Conservation (phyloP, 495 filamentous ascomycete species). For the Barbatosphaeria neglecta region DNA sequence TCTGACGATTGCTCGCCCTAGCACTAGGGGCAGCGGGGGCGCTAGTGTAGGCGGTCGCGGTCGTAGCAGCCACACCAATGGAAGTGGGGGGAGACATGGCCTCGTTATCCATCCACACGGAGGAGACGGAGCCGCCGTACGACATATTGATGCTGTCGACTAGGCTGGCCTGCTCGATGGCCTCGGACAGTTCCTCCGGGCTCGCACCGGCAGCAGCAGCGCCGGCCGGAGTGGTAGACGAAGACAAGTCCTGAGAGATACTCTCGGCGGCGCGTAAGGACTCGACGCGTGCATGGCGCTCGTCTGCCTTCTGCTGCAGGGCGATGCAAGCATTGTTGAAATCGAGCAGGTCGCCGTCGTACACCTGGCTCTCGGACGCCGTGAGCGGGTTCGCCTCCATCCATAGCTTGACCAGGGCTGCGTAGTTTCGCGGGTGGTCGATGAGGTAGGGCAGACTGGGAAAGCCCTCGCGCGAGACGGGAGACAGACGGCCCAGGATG, state of each 20-base stretch:
- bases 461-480: conserved; percentile 80
- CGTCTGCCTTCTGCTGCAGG: conserved; percentile 57
- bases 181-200: conserved; percentile 32
- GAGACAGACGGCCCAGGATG: conserved; percentile 74
- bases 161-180: conserved; percentile 56
- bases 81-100: background rate
- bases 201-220: background rate
- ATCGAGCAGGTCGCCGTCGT: conserved; percentile 49
- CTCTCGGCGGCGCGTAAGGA: conserved; percentile 40
- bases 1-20: background rate
- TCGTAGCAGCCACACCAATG: too few relatives aligned
- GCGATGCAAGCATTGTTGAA: conserved; percentile 68
- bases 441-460: conserved; percentile 90
- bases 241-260: conserved; percentile 48
- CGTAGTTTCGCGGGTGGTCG: conserved; percentile 79
- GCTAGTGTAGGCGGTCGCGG: too few relatives aligned
- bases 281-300: conserved; percentile 19
- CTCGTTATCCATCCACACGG: conserved; percentile 24
- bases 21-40: background rate
- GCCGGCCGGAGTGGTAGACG: conserved; percentile 40
- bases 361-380: conserved; percentile 29
- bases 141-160: conserved; percentile 22
- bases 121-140: conserved; percentile 17
- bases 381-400: conserved; percentile 46
- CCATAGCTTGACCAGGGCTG: conserved; percentile 83